These are phyloP conservation scores for Lactifluus echinatus DNA, from an alignment of 768 basidiomycete genomes.

Conservation along the genomic window DNA sequence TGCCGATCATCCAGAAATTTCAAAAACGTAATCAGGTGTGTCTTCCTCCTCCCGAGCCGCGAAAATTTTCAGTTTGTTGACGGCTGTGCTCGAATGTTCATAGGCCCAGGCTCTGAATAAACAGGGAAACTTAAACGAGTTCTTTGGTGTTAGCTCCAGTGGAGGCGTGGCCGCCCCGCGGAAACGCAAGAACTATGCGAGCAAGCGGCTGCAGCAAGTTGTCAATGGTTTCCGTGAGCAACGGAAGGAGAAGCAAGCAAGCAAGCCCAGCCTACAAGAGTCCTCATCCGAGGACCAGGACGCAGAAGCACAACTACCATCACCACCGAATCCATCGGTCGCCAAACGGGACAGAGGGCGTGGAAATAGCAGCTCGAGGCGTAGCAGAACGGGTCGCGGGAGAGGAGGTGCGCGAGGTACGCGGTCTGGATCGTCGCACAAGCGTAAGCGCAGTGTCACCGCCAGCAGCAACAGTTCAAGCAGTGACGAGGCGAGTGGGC, in stretches of 20 bases:
- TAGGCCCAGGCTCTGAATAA: slow-evolving; percentile 58
- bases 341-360: slow-evolving; percentile 1
- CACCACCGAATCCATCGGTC: neutral
- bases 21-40: slow-evolving; percentile 68
- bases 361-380: neutral
- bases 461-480: slow-evolving; percentile 13
- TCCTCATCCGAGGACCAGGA: neutral
- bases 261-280: neutral
- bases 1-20: slow-evolving; percentile 88
- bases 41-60: slow-evolving; percentile 11
- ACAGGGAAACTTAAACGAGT: slow-evolving; percentile 69
- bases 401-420: slow-evolving; percentile 11
- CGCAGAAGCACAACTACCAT: neutral
- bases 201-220: slow-evolving; percentile 81
- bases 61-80: neutral
- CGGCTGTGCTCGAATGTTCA: neutral
- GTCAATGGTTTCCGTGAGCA: slow-evolving; percentile 70
- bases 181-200: slow-evolving; percentile 72
- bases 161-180: slow-evolving; percentile 67
- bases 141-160: slow-evolving; percentile 62
- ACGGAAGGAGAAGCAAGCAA: slow-evolving; percentile 24
- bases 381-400: slow-evolving; percentile 3
- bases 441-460: slow-evolving; percentile 18
- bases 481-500: neutral
- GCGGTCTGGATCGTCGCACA: slow-evolving; percentile 13